Base-by-base conservation (phyloP, 495 filamentous ascomycete genomes). In the Penicillium silybi region DNA sequence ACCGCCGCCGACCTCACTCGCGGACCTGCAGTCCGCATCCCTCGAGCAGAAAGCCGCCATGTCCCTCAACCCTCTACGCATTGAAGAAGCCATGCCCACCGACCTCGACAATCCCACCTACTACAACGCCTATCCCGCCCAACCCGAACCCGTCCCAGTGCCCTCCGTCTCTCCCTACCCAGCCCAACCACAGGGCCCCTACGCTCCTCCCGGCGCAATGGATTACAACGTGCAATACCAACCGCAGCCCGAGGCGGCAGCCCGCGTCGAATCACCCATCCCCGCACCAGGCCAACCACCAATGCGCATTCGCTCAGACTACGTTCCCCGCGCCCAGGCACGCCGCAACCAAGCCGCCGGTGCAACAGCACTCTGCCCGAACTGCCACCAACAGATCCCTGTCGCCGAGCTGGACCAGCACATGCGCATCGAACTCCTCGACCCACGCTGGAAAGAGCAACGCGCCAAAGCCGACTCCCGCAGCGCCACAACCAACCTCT, bases 391-490 rank as follows among this genome's bases (percentile, higher is more conserved):
- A 67, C 85, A 87, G 53, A 89, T 97, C 32, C 89, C 90, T 6
- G 80, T 86, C 57, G 80, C 85, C 58, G 93, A 97, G 68, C 76
- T 96, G 61, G 90, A 92, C 25, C 84, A 92, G 52, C 93, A 98
- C 69, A 96, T 98, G 86, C 82, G 88, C 62, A 96, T 96, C 65
- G 93, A 98, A 68, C 80, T 97, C 13, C 83, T 98, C 44, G 93
- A 97, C 65, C 92, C 93, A 0, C 83, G 86, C 29, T 98, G 95
- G 93, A 93, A 95, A 68, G 90, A 97, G 64, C 90, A 97, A 66
- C 87, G 88, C 46, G 88, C 87, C 52, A 95, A 95, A 62, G 82
- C 87, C 11, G 90, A 95, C 19, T 83, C 86, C 10, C 82, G 93
- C 50, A 89, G 82, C 57, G 81, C 89, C 7, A 91, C 89, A 0